These are phyloP conservation scores for Silene latifolia DNA, from an alignment of 148 eudicot genomes.

Conservation along the genomic window DNA sequence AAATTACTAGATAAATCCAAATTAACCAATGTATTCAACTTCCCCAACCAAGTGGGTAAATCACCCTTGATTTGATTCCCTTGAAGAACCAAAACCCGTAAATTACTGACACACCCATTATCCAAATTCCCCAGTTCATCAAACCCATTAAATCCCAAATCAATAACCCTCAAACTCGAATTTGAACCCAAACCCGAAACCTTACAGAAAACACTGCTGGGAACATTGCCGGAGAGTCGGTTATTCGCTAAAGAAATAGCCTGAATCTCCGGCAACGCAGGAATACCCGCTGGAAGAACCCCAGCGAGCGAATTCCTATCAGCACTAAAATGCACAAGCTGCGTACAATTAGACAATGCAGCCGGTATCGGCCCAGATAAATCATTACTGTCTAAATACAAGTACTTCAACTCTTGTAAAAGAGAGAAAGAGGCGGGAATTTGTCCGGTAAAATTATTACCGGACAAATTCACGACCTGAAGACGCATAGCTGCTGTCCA, in stretches of 20 bases:
- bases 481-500: constrained; percentile 5
- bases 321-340: constrained; percentile 55
- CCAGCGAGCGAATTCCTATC: constrained; percentile 54
- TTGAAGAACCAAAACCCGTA: constrained; percentile 50
- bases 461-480: constrained; percentile 48
- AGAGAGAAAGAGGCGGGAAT: constrained; percentile 54
- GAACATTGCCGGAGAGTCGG: constrained; percentile 53
- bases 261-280: constrained; percentile 41
- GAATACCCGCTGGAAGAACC: constrained; percentile 46
- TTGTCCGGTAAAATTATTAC: constrained; percentile 42
- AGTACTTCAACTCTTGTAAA: constrained; percentile 40
- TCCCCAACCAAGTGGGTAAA: constrained; percentile 56
- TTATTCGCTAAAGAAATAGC: constrained; percentile 52
- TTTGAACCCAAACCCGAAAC: constrained; percentile 20
- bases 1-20: constrained; percentile 61
- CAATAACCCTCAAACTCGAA: constrained; percentile 35
- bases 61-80: constrained; percentile 47
- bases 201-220: constrained; percentile 52
- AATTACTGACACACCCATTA: constrained; percentile 31
- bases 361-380: constrained; percentile 61
- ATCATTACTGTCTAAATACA: constrained; percentile 51
- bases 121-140: constrained; percentile 25
- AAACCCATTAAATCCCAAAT: constrained; percentile 55
- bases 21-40: constrained; percentile 31
- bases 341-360: constrained; percentile 50